Conservation (phyloP, 2,329 filamentous ascomycete genomes). For the Claviceps sorghi region DNA sequence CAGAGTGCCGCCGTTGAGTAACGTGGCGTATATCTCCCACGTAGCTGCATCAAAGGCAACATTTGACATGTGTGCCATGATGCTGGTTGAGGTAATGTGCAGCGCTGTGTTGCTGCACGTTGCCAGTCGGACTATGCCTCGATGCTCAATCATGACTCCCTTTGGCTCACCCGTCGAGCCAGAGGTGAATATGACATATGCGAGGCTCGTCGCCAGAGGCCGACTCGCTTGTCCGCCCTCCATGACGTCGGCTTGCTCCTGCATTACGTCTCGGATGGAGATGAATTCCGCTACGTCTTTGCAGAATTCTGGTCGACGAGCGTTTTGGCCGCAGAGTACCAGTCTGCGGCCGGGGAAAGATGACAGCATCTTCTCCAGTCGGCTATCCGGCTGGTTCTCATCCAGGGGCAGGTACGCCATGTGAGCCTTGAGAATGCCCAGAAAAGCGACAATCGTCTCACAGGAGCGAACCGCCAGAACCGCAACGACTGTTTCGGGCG, state of each 20-base stretch:
- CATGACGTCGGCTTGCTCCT: not conserved
- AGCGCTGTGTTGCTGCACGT: not conserved
- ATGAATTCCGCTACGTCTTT: not conserved
- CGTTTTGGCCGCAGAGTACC: not conserved
- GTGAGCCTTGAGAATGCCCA: constrained; percentile 14
- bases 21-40: constrained; percentile 7
- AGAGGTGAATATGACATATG: constrained; percentile 2
- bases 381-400: constrained; percentile 6
- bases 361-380: constrained; percentile 6
- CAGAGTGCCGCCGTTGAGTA: constrained; percentile 8
- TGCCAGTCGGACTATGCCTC: not conserved
- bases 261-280: not conserved
- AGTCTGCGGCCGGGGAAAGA: not conserved
- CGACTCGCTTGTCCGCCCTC: not conserved
- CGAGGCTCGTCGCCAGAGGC: not conserved
- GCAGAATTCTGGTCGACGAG: not conserved
- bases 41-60: constrained; percentile 8
- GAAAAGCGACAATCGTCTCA: constrained; percentile 6
- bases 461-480: not conserved
- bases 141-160: constrained; percentile 2
- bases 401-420: constrained; percentile 15
- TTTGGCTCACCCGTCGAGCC: not conserved
- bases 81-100: not conserved
- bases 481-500: not conserved
- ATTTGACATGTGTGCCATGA: constrained; percentile 5